These are phyloP conservation scores for Pseudogymnoascus sp. DNA, from an alignment of 2,329 filamentous ascomycete species.

Conservation along the genomic window DNA sequence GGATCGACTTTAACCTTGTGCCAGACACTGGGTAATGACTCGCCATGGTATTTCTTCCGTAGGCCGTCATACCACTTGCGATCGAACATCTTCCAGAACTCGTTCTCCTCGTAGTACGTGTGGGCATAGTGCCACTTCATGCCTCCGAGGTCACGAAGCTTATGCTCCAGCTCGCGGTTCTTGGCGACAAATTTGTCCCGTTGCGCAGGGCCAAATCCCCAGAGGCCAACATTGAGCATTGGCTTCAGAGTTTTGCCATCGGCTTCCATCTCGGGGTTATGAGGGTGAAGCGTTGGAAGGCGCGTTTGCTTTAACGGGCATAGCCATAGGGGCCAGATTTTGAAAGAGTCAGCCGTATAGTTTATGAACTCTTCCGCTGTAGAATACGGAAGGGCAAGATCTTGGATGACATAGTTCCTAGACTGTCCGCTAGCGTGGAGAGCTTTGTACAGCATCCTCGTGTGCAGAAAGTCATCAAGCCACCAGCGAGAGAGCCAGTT, in stretches of 20 bases:
- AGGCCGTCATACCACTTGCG: slow-evolving; percentile 52
- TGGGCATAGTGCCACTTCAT: slow-evolving; percentile 86
- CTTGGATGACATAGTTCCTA: slow-evolving; percentile 51
- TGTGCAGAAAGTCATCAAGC: slow-evolving; percentile 53
- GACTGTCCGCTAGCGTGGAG: slow-evolving; percentile 49
- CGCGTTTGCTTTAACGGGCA: slow-evolving; percentile 39
- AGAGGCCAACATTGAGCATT: slow-evolving; percentile 62
- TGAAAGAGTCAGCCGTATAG: slow-evolving; percentile 38
- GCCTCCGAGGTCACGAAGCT: slow-evolving; percentile 60
- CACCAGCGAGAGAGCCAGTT: slow-evolving; percentile 48
- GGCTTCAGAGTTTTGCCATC: slow-evolving; percentile 28
- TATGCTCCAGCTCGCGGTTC: slow-evolving; percentile 64
- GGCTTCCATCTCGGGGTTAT: slow-evolving; percentile 17
- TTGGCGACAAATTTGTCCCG: slow-evolving; percentile 51
- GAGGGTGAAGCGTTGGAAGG: slow-evolving; percentile 27
- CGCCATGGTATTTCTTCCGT: slow-evolving; percentile 53
- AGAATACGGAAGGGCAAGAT: slow-evolving; percentile 48
- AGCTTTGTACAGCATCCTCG: slow-evolving; percentile 52
- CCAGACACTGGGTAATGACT: slow-evolving; percentile 55
- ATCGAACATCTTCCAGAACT: slow-evolving; percentile 61
- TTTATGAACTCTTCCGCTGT: slow-evolving; percentile 42
- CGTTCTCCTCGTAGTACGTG: slow-evolving; percentile 66
- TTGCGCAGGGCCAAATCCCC: slow-evolving; percentile 61
- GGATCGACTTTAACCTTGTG: slow-evolving; percentile 58
- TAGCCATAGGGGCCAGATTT: slow-evolving; percentile 50